Percentiles rank a stretch among this genome's conserved stretches.
phyloP scores from a whole-genome alignment of 2,329 filamentous ascomycete genomes.

The Eutypella sp. region DNA sequence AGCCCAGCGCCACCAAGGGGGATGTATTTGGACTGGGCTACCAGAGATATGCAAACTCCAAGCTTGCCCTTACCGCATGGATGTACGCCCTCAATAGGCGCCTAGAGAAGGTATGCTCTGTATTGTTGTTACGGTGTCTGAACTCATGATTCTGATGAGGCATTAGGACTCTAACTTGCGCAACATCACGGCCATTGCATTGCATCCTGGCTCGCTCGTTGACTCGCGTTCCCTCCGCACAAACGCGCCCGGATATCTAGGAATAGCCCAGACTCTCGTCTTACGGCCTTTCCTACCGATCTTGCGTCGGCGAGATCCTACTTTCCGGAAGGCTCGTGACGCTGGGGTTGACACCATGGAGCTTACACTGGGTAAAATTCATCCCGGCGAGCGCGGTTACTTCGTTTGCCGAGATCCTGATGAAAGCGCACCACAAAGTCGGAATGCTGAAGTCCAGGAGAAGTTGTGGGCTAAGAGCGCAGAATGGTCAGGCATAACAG shows the following conservation, averaged over 20 bases:
- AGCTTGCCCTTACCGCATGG: constrained; percentile 29
- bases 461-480: constrained; percentile 18
- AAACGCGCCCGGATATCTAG: constrained; percentile 26
- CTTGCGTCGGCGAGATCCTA: constrained; percentile 26
- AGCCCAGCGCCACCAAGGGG: constrained; percentile 16
- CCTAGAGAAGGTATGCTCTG: constrained; percentile 5
- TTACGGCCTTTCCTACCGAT: constrained; percentile 20
- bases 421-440: constrained; percentile 15
- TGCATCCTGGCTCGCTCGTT: constrained; percentile 22
- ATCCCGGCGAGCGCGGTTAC: constrained; percentile 29
- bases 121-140: neutral
- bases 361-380: constrained; percentile 13
- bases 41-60: constrained; percentile 34
- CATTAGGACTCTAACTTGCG: constrained; percentile 16
- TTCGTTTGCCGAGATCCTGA: constrained; percentile 15
- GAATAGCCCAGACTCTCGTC: constrained; percentile 19
- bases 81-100: constrained; percentile 30
- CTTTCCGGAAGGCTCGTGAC: constrained; percentile 20
- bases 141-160: neutral
- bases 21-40: constrained; percentile 31
- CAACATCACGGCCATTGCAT: constrained; percentile 20
- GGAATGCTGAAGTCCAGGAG: constrained; percentile 17
- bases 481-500: constrained; percentile 18
- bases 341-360: constrained; percentile 19
- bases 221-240: constrained; percentile 30